A percentile compares a stretch with the other conserved stretches of the same genome.
Conservation (phyloP, 2,329 filamentous ascomycete species). For the Diaporthe caulivora region DNA sequence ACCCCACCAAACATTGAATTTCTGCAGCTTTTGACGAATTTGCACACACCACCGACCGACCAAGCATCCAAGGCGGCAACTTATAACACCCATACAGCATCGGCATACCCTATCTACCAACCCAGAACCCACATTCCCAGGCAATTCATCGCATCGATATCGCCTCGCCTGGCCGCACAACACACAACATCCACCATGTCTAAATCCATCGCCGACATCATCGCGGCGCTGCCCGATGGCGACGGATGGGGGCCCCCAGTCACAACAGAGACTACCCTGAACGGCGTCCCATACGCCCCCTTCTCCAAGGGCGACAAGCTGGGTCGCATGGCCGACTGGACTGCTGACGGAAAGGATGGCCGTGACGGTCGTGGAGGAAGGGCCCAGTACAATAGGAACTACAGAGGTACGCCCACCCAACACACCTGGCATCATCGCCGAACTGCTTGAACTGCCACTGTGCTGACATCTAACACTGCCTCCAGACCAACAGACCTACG, state of each 20-base stretch:
- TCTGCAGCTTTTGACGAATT: slow-evolving; percentile 37
- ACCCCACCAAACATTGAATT: slow-evolving; percentile 40
- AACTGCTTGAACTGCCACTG: slow-evolving; percentile 31
- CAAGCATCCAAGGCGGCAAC: not conserved
- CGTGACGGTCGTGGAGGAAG: slow-evolving; percentile 80
- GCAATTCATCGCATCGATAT: not conserved
- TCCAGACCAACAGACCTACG: slow-evolving; percentile 95
- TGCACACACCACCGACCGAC: not conserved
- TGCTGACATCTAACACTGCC: slow-evolving; percentile 37
- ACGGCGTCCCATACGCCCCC: slow-evolving; percentile 96
- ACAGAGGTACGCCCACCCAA: slow-evolving; percentile 76
- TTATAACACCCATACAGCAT: not conserved
- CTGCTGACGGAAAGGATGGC: slow-evolving; percentile 86
- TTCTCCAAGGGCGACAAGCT: slow-evolving; percentile 99
- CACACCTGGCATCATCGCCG: slow-evolving; percentile 20
- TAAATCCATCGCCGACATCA: slow-evolving; percentile 67
- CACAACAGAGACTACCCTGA: slow-evolving; percentile 87
- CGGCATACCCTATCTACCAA: not conserved
- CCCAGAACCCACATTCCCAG: not conserved
- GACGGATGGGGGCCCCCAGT: slow-evolving; percentile 90
- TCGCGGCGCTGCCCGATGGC: slow-evolving; percentile 78
- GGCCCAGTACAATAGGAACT: slow-evolving; percentile 92
- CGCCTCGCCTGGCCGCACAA: not conserved
- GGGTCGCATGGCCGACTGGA: slow-evolving; percentile 99
- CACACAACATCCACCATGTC: slow-evolving; percentile 41